Evolutionary conservation across 306 rosid species (phyloP).

Genomic region (Quercus wislizeni): DNA sequence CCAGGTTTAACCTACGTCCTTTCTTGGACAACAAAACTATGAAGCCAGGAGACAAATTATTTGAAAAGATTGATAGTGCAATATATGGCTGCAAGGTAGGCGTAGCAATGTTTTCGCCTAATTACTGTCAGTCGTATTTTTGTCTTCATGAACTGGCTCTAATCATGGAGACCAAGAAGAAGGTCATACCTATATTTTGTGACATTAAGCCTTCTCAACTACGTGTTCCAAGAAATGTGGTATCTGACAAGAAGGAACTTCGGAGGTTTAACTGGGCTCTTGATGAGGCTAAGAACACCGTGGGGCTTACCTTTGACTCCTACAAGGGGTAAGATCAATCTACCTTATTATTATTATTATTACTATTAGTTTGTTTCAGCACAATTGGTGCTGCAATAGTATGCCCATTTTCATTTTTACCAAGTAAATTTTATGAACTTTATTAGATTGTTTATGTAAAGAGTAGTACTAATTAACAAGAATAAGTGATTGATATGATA

Average conservation of each 20-base stretch:
- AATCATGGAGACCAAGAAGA: slow-evolving; percentile 60
- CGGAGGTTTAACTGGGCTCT: slow-evolving; percentile 55
- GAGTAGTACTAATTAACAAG: too few relatives aligned
- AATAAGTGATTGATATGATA: too few relatives aligned
- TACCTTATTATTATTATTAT: too few relatives aligned
- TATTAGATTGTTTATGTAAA: too few relatives aligned
- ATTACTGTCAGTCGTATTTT: slow-evolving; percentile 73
- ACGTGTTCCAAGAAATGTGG: slow-evolving; percentile 19
- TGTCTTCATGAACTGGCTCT: slow-evolving; percentile 87
- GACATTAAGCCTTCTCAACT: slow-evolving; percentile 80
- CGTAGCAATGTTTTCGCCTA: slow-evolving; percentile 71
- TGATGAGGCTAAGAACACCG: slow-evolving; percentile 59
- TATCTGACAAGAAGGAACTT: slow-evolving; percentile 38
- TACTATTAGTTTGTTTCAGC: neutral
- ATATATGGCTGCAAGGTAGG: slow-evolving; percentile 63
- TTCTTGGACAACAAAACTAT: slow-evolving; percentile 76
- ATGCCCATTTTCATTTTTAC: neutral
- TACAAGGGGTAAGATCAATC: slow-evolving; percentile 52
- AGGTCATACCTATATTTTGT: slow-evolving; percentile 77
- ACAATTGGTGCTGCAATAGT: neutral
- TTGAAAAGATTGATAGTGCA: slow-evolving; percentile 66
- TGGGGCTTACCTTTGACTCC: slow-evolving; percentile 67
- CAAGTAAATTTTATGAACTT: too few relatives aligned
- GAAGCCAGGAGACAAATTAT: slow-evolving; percentile 91
- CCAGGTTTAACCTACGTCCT: slow-evolving; percentile 37